Base-by-base conservation (phyloP, 1,284 basidiomycete genomes). In the Cutaneotrichosporon spelunceum region DNA sequence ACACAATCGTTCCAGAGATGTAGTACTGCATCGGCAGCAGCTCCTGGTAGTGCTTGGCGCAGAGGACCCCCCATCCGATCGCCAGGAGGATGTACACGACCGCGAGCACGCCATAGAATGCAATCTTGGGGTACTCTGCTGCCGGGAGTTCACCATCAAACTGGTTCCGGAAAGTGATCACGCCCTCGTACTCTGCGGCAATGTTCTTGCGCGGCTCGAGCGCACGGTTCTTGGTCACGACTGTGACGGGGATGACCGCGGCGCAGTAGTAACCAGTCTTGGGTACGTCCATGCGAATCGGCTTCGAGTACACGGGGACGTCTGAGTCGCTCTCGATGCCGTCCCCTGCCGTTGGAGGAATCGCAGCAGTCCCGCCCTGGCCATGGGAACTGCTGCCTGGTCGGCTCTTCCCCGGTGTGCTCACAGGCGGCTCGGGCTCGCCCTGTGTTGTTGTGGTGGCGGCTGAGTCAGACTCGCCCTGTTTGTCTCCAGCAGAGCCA, bases 121-220 rank as follows among this genome's bases (percentile, higher is more conserved):
- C 88, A 72, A 98, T 90, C 85, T 99, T 99, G n/a, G 95, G 95
- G 76, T 97, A 96, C 76, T 99, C 95, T 2, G 90, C 85, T 4
- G 94, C 93, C 4, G 95, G 86, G 21, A 99, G 83, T 75, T 91
- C 86, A 39, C 95, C 95, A 42, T 89, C 81, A 75, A 98, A 98
- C 3, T 83, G 86, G 78, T 97, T 98, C 70, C 85, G 84, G 83
- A 98, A 99, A 50, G 88, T 81, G 48, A 98, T 88, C 29, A 83
- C 80, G 29, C 93, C 95, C 9, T 82, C 82, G 79, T 94, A 99
- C 23, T 83, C 82, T n/a, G 91, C 88, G 72, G 94, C 91, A 48
- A 81, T 84, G 27, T 84, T 64, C 26, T 70, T 66, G 45, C 73
- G 65, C 30, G 34, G 19, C 6, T 63, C 59, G 8, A 70, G 16